phyloP scores from a whole-genome alignment of 2,329 filamentous ascomycete species.

The Fusarium vanettenii region DNA sequence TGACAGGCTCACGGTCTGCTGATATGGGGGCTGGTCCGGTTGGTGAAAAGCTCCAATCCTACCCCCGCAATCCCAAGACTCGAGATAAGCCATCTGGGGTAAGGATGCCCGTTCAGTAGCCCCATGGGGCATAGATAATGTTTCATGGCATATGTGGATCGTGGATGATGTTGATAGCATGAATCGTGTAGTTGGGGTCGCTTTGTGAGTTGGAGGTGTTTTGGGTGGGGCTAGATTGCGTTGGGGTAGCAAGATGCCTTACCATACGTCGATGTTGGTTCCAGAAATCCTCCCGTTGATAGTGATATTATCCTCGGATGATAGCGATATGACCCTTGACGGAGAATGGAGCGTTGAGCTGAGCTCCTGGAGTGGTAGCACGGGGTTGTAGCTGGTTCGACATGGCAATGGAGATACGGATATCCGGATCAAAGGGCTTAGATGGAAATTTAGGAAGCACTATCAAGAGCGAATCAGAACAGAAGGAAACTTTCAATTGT shows the following conservation, averaged over 20 bases:
- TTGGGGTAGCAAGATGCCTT: not conserved
- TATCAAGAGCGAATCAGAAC: not conserved
- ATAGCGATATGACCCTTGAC: not conserved
- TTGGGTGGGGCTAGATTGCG: not conserved
- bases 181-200: not conserved
- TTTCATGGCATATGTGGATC: not conserved
- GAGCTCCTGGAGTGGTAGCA: not conserved
- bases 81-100: constrained; percentile 25
- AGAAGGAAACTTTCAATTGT: not conserved
- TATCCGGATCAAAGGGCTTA: not conserved
- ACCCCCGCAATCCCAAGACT: constrained; percentile 7
- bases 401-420: too few species aligned
- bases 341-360: not conserved
- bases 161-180: not conserved
- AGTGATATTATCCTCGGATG: not conserved
- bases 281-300: not conserved
- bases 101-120: not conserved
- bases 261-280: not conserved
- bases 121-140: constrained; percentile 4
- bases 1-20: not conserved
- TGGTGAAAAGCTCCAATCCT: not conserved
- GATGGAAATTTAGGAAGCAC: not conserved
- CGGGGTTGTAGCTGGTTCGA: not conserved
- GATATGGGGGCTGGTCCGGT: not conserved
- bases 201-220: not conserved